These are phyloP conservation scores for Pleurotus eryngii DNA, from an alignment of 768 basidiomycete species.

Conservation along the genomic window DNA sequence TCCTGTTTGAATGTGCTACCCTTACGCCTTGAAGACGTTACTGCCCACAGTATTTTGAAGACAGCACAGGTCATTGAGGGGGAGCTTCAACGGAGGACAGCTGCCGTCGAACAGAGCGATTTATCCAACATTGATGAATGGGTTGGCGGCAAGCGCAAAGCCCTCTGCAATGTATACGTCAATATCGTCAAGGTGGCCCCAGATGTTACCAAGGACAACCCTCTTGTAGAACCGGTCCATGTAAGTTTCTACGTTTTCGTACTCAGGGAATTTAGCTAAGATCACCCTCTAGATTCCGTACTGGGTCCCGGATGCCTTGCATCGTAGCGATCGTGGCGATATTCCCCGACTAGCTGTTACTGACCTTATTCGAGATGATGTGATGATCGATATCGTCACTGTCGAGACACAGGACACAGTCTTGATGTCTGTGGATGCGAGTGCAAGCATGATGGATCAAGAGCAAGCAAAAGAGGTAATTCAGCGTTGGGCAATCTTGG, in stretches of 20 bases:
- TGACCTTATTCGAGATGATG: slow-evolving; percentile 24
- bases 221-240: slow-evolving; percentile 28
- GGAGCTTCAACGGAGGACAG: slow-evolving; percentile 33
- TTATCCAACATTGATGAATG: slow-evolving; percentile 32
- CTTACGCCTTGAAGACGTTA: slow-evolving; percentile 23
- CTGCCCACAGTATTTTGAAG: slow-evolving; percentile 17
- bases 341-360: slow-evolving; percentile 19
- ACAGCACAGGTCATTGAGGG: slow-evolving; percentile 29
- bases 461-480: slow-evolving; percentile 21
- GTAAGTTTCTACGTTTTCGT: slow-evolving; percentile 19
- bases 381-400: slow-evolving; percentile 28
- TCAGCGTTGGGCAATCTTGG: slow-evolving; percentile 18
- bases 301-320: slow-evolving; percentile 23
- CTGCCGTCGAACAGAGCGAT: slow-evolving; percentile 38
- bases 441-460: slow-evolving; percentile 19
- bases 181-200: slow-evolving; percentile 38
- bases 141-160: slow-evolving; percentile 25
- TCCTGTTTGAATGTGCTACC: slow-evolving; percentile 47
- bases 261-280: no score
- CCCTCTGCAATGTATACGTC: slow-evolving; percentile 41
- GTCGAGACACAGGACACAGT: slow-evolving; percentile 20
- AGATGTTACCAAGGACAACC: slow-evolving; percentile 13
- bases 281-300: slow-evolving; percentile 27
- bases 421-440: slow-evolving; percentile 30
- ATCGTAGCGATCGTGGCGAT: slow-evolving; percentile 11